Evolutionary conservation across 257 asterid genomes (phyloP).

Genomic region (Przewalskia tangutica): DNA sequence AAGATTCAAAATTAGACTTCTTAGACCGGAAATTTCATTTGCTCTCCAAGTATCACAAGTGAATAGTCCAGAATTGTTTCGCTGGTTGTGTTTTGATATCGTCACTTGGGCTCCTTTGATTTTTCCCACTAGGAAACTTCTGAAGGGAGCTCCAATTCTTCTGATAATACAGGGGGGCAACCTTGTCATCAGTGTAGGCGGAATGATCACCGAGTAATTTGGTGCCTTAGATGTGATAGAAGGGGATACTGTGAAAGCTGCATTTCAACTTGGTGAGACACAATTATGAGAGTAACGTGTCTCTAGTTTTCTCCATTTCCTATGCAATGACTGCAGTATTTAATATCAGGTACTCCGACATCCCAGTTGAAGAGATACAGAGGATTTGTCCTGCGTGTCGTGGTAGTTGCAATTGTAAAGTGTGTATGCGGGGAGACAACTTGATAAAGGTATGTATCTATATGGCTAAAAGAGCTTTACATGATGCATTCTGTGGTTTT

Average conservation of each 20-base stretch:
- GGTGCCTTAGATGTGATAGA: constrained; percentile 88
- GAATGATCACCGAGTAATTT: constrained; percentile 43
- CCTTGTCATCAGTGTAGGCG: constrained; percentile 93
- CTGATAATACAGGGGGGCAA: constrained; percentile 72
- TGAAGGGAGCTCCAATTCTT: constrained; percentile 67
- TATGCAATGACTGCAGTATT: constrained; percentile 14
- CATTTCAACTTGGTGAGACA: constrained; percentile 76
- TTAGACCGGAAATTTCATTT: neutral
- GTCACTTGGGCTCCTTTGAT: constrained; percentile 6
- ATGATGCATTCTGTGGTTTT: constrained; percentile 2
- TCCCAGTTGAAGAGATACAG: constrained; percentile 60
- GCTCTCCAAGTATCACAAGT: neutral
- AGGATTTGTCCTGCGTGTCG: constrained; percentile 95
- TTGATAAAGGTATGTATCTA: constrained; percentile 57
- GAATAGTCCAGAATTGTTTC: neutral
- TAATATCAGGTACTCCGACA: constrained; percentile 67
- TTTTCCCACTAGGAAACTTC: constrained; percentile 47
- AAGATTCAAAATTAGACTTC: neutral
- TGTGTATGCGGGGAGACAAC: constrained; percentile 89
- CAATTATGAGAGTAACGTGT: neutral
- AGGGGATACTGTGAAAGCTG: constrained; percentile 92
- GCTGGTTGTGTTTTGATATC: neutral
- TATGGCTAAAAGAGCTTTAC: constrained; percentile 14
- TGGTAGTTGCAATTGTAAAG: constrained; percentile 83
- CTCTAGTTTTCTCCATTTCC: constrained; percentile 8